Evolutionary conservation across 2,329 filamentous ascomycete genomes (phyloP).

Genomic region (Colletotrichum sidae): DNA sequence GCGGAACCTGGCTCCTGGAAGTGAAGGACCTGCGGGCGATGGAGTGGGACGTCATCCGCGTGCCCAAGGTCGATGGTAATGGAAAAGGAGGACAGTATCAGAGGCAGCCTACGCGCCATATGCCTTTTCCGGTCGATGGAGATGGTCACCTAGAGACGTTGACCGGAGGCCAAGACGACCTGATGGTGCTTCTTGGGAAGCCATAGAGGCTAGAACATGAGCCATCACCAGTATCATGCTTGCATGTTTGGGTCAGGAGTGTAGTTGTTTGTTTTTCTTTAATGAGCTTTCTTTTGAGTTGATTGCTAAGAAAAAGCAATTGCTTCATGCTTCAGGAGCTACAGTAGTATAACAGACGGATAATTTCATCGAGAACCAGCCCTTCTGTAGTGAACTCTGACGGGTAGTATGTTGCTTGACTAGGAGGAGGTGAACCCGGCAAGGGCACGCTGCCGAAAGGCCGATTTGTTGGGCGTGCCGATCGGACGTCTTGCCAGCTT

Average conservation of each 20-base stretch:
- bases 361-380: no score
- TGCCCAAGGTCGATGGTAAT: conserved; percentile 22
- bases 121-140: conserved; percentile 33
- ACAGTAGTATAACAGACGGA: no score
- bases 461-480: neutral
- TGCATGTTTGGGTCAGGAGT: no score
- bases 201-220: neutral
- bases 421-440: no score
- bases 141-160: conserved; percentile 11
- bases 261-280: no score
- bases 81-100: conserved; percentile 28
- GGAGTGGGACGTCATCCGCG: conserved; percentile 32
- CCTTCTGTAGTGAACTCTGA: no score
- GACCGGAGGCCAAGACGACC: conserved; percentile 39
- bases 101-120: conserved; percentile 37
- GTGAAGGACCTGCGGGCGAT: conserved; percentile 39
- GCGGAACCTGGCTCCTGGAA: conserved; percentile 39
- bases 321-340: no score
- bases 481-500: neutral
- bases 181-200: conserved; percentile 39
- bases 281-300: no score
- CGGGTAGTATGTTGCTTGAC: neutral
- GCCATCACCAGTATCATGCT: no score
- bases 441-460: no score
- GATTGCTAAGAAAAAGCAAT: no score